Evolutionary conservation across 148 eudicot genomes (phyloP).

Genomic region (Rheum nobile): DNA sequence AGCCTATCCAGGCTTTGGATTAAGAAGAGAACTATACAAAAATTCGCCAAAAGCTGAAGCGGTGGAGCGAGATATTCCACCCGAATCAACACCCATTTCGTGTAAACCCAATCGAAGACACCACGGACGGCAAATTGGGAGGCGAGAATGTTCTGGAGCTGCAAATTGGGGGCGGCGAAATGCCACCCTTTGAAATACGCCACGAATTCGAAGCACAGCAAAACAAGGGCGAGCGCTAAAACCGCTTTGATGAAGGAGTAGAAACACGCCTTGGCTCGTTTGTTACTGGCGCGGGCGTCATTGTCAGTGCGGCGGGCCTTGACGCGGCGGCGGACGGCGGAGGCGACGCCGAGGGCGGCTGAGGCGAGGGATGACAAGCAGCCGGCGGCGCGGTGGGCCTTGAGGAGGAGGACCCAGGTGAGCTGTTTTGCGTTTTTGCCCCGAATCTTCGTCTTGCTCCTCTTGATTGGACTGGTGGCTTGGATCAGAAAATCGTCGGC

Average conservation of each 20-base stretch:
- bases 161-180: slow-evolving; percentile 32
- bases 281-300: slow-evolving; percentile 17
- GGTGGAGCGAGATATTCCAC: slow-evolving; percentile 75
- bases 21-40: slow-evolving; percentile 58
- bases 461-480: slow-evolving; percentile 38
- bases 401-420: slow-evolving; percentile 13
- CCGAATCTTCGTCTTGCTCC: slow-evolving; percentile 15
- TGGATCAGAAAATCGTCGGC: slow-evolving; percentile 29
- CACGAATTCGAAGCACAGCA: slow-evolving; percentile 41
- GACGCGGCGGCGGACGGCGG: slow-evolving; percentile 6
- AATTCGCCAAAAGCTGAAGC: slow-evolving; percentile 63
- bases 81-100: slow-evolving; percentile 64
- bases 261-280: slow-evolving; percentile 20
- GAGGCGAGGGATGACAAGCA: slow-evolving; percentile 12
- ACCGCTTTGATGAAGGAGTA: slow-evolving; percentile 35
- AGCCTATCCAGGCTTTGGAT: slow-evolving; percentile 83
- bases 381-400: slow-evolving; percentile 12
- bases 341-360: slow-evolving; percentile 1
- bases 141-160: slow-evolving; percentile 24
- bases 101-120: slow-evolving; percentile 37
- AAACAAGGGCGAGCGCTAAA: slow-evolving; percentile 32
- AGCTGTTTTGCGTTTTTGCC: slow-evolving; percentile 14
- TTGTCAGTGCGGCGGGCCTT: slow-evolving; percentile 44
- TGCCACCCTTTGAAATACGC: slow-evolving; percentile 69
- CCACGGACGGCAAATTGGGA: slow-evolving; percentile 19